A percentile compares a stretch with the other conserved stretches of the same genome.
Conservation (phyloP, 1,139 yeast species). For the Suhomyces bokatorum region DNA sequence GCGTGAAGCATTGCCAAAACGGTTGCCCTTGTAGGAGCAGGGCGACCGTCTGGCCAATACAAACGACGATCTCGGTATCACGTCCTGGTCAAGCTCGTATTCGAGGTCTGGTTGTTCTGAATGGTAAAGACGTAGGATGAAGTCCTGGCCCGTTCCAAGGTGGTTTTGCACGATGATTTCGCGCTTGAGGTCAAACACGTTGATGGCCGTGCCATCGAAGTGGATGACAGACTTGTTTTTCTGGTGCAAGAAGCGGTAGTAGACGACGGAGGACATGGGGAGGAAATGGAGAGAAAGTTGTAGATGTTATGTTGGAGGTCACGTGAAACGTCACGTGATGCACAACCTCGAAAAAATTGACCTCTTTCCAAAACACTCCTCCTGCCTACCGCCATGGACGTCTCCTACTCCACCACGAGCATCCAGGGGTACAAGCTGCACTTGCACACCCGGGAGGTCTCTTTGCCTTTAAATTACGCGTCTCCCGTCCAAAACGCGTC, state of each 20-base stretch:
- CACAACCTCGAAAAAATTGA: not conserved
- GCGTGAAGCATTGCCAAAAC: slow-evolving; percentile 67
- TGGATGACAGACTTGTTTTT: slow-evolving; percentile 75
- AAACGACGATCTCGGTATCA: slow-evolving; percentile 83
- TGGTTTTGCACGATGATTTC: slow-evolving; percentile 84
- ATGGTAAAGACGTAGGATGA: slow-evolving; percentile 68
- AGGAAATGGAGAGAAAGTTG: not conserved
- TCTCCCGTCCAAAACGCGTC: slow-evolving; percentile 3
- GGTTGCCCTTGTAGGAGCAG: slow-evolving; percentile 54
- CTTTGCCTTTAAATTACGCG: slow-evolving; percentile 37
- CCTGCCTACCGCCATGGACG: slow-evolving; percentile 16
- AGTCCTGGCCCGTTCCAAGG: slow-evolving; percentile 81
- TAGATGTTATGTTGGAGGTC: not conserved
- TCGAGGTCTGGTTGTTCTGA: slow-evolving; percentile 71
- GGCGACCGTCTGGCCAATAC: slow-evolving; percentile 84
- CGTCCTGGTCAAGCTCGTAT: slow-evolving; percentile 87
- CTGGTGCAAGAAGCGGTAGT: slow-evolving; percentile 85
- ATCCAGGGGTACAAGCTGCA: slow-evolving; percentile 28
- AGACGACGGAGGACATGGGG: slow-evolving; percentile 84
- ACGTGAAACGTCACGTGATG: not conserved
- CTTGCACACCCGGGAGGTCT: slow-evolving; percentile 23
- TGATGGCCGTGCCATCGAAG: slow-evolving; percentile 95
- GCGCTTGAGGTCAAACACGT: slow-evolving; percentile 89
- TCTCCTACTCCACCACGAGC: slow-evolving; percentile 23
- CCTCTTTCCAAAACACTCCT: slow-evolving; percentile 4